Base-by-base conservation (phyloP, 306 rosid species). In the Lagenaria siceraria region DNA sequence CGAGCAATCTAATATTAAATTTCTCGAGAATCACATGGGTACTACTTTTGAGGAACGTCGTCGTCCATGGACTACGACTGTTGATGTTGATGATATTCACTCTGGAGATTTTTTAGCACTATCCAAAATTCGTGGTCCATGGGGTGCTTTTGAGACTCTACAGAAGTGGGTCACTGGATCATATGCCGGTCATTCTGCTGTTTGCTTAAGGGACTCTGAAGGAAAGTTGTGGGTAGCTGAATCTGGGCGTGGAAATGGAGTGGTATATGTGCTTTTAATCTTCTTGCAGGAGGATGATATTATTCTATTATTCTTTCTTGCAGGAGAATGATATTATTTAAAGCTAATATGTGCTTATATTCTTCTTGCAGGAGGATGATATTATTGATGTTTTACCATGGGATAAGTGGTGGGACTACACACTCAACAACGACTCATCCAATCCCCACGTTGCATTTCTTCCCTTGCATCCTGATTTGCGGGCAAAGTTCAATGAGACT, bases 401-500 rank as follows among this genome's bases (percentile, higher is more conserved):
- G 99, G 98, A 96, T 11, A 91, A 92, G 61, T 96, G 99, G 99
- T 96, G 98, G 98, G 90, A 92, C 19, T 96, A 87, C 83, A 96
- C 90, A 86, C 75, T 89, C 79, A 89, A 78, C 48, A 89, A 87
- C 83, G 99, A 96, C 83, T 90, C 87, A 70, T 78, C 99, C 78
- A 84, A 96, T 81, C 98, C 99, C 76, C 99, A 96, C 76, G 90
- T 96, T 83, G 96, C 97, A 31, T 79, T 96, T 83, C 99, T 96
- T 86, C 96, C 99, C 3, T 82, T 96, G 85, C 93, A 89, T 84
- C 97, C 99, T 38, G 88, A 87, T 75, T 58, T 86, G 59, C 92
- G 97, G 62, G 96, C 92, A 43, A 92, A 80, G 79, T 92, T 96
- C 74, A 92, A 92, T 49, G 96, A 92, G 88, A 88, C 98, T 80